Evolutionary conservation across 306 rosid genomes (phyloP), one percentile per base, ranked within the genome.

Genomic region (Lagenaria siceraria): DNA sequence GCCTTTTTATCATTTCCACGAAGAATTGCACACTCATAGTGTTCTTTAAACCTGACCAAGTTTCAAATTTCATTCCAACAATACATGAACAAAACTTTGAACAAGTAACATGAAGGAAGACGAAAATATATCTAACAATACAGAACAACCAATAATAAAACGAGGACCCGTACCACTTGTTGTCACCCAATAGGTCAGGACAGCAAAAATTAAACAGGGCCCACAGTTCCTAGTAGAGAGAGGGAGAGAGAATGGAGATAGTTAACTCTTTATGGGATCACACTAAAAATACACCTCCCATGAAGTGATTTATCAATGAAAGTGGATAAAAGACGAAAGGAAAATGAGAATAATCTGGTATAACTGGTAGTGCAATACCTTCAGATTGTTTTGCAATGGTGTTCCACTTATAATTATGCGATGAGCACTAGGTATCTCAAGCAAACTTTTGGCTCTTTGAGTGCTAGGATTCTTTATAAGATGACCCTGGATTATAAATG

Each of bases 381-480:
- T 92, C 0, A 94, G 85, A 89, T 94, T 92, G 83, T 94, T 94
- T 81, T 94, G 98, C 79, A 94, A 83, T 33, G 97, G 98, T 4
- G 96, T 94, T 65, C 98, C 98, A 53, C 97, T 91, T 33, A 94
- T 90, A 75, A 91, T 77, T 75, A 94, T 91, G 78, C 98, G 91
- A 84, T 87, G 91, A 31, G 89, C 87, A 82, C 98, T 78, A 29
- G 97, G 92, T 83, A 91, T 91, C 81, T 89, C 95, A 8, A 90
- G 97, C 88, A 94, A 87, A 87, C 97, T 91, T 90, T 94, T 90
- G 83, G 97, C 97, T 64, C 98, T 88, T 79, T 94, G 98, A 25
- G 98, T 94, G 84, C 89, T 91, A 49, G 98, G 98, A 81, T 94
- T 94, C 85, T 94, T 94, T 86, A 94, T 83, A 72, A 94, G 94